Evolutionary conservation across 257 asterid species (phyloP), one percentile per base, ranked within the genome.

Genomic region (Paraleonurus japonicus): DNA sequence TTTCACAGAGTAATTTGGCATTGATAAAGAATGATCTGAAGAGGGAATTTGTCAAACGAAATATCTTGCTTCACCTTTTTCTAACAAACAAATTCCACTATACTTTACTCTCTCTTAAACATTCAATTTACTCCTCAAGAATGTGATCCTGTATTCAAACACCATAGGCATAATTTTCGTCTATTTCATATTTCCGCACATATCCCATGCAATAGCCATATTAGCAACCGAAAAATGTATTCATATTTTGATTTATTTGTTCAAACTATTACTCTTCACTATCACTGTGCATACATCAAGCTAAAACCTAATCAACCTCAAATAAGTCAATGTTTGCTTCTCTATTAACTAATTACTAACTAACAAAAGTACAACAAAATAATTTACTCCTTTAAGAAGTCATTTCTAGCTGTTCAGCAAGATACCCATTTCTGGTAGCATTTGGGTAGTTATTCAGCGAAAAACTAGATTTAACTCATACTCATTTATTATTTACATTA

Each of bases 21-120:
- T 8, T 17, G 28, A 60, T n/a, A 16, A 73, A 61, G 28, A 65
- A 22, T 51, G 43, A 28, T 15, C 24, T 19, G 28, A 45, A 58
- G 33, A 2, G 24, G 55, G 59, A 60, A 63, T 53, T 68, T 61
- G 51, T 30, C 27, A 6, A 9, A 27, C 7, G 50, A 23, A 5
- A 6, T n/a, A 15, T 1, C 57, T 54, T 4, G 13, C 27, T 63
- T 24, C 35, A 51, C 22, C 55, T 37, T 28, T 39, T 24, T 4
- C 51, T 12, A 43, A 41, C 53, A 19, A 45, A 45, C 37, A 27
- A 22, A 2, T 63, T 37, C 27, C 26, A 8, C n/a, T 35, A 23
- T 23, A 28, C 45, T 19, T 69, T 20, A 55, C 55, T 55, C 50
- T 11, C 65, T 69, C 61, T 11, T 28, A 41, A 45, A 71, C 69